A percentile compares a stretch with the other conserved stretches of the same genome.
These are phyloP conservation scores for Cornus florida DNA, from an alignment of 148 eudicot species.

Conservation along the genomic window DNA sequence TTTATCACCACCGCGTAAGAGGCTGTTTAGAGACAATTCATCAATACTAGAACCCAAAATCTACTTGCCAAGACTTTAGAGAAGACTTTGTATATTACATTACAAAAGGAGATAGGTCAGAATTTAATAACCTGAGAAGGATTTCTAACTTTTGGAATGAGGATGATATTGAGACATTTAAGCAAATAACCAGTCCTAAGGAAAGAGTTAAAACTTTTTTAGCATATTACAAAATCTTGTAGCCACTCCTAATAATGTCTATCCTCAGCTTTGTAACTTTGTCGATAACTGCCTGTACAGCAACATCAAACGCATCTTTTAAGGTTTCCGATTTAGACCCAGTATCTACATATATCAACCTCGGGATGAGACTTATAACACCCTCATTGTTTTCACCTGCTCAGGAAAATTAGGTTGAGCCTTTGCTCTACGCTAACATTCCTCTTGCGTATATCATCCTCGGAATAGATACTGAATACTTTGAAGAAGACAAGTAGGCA, in stretches of 20 bases:
- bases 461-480: constrained; percentile 85
- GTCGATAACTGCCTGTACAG: constrained; percentile 74
- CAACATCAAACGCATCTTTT: constrained; percentile 84
- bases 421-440: constrained; percentile 68
- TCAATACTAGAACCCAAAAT: too few relatives aligned
- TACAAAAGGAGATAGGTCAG: too few relatives aligned
- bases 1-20: too few relatives aligned
- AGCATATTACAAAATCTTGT: too few relatives aligned
- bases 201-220: too few relatives aligned
- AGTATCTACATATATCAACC: constrained; percentile 87
- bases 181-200: constrained; percentile 45
- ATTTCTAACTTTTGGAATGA: too few relatives aligned
- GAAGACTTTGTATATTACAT: too few relatives aligned
- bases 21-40: too few relatives aligned
- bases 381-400: constrained; percentile 76
- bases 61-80: too few relatives aligned
- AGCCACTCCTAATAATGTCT: constrained; percentile 75
- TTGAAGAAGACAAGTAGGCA: constrained; percentile 91
- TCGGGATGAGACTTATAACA: constrained; percentile 81
- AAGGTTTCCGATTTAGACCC: constrained; percentile 75
- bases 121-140: too few relatives aligned
- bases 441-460: constrained; percentile 62
- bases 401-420: constrained; percentile 51
- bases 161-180: too few relatives aligned
- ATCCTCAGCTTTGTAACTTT: constrained; percentile 76